Percentiles rank a stretch among this genome's conserved stretches.
These are phyloP conservation scores for Talaromyces piceae DNA, from an alignment of 2,329 filamentous ascomycete genomes.

Conservation along the genomic window DNA sequence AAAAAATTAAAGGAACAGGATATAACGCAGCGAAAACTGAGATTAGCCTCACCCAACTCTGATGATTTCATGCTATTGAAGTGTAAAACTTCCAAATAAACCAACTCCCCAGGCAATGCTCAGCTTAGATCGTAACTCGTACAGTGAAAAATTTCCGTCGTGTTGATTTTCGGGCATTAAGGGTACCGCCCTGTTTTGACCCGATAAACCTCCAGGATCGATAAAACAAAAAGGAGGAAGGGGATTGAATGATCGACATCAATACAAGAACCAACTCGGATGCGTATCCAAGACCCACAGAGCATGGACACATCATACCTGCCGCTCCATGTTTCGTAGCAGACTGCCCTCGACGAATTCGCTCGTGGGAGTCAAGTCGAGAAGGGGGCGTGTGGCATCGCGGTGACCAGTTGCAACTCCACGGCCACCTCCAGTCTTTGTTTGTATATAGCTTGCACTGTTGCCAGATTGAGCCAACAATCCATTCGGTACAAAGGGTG, in stretches of 20 bases:
- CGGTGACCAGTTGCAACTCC: conserved; percentile 35
- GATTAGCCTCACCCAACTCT: not conserved
- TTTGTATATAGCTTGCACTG: conserved; percentile 8
- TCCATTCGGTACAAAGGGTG: conserved; percentile 30
- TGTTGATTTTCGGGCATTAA: not conserved
- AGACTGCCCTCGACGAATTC: conserved; percentile 41
- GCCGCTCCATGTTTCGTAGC: conserved; percentile 27
- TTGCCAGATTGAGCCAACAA: conserved; percentile 24
- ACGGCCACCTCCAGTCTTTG: conserved; percentile 22
- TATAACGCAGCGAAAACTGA: not conserved
- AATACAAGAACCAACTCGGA: not conserved
- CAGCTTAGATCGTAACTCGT: not conserved
- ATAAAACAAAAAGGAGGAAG: not conserved
- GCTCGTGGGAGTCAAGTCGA: conserved; percentile 35
- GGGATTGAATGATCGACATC: not conserved
- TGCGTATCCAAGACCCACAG: not conserved
- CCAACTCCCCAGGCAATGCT: not conserved
- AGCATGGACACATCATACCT: not conserved
- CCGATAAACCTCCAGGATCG: not conserved
- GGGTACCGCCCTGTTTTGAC: not conserved
- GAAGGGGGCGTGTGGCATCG: conserved; percentile 33
- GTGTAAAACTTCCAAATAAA: not conserved
- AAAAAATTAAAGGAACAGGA: not conserved
- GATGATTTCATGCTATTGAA: not conserved
- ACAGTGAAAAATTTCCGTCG: not conserved